These are phyloP conservation scores for Leccinum pachyderme DNA, from an alignment of 1,284 basidiomycete species.

Conservation along the genomic window DNA sequence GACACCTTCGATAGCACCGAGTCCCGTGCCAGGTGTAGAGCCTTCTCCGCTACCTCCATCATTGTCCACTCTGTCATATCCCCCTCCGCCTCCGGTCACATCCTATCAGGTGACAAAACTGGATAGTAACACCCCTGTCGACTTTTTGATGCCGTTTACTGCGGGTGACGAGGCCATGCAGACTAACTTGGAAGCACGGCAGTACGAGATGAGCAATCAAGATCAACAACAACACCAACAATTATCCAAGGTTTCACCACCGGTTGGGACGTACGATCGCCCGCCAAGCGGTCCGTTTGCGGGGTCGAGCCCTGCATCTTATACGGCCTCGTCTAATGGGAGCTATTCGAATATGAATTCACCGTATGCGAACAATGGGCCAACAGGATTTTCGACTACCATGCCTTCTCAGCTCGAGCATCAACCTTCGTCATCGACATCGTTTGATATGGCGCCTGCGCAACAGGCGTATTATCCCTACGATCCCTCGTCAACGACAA, in stretches of 20 bases:
- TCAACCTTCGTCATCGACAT: neutral
- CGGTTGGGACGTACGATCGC: conserved; percentile 20
- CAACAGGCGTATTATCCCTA: neutral
- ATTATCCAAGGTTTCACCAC: conserved; percentile 9
- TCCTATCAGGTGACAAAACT: conserved; percentile 12
- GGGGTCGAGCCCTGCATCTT: conserved; percentile 27
- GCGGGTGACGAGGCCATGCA: conserved; percentile 22
- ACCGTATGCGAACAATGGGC: conserved; percentile 25
- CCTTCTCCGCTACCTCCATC: conserved; percentile 15
- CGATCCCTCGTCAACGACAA: neutral
- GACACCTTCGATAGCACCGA: conserved; percentile 15
- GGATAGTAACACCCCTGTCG: conserved; percentile 16
- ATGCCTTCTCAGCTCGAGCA: neutral
- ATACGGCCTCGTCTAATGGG: conserved; percentile 21
- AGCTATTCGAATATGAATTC: conserved; percentile 29
- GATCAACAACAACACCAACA: conserved; percentile 10
- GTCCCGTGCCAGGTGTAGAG: conserved; percentile 8
- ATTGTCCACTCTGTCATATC: conserved; percentile 1
- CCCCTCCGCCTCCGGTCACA: conserved; percentile 5
- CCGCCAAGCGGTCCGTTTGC: conserved; percentile 22
- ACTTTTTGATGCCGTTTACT: conserved; percentile 27
- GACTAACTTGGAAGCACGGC: conserved; percentile 18
- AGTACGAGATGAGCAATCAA: conserved; percentile 23
- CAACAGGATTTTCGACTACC: neutral
- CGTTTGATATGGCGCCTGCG: neutral